Evolutionary conservation across 2,329 filamentous ascomycete genomes (phyloP).

Genomic region (Gaeumannomyces sp.): DNA sequence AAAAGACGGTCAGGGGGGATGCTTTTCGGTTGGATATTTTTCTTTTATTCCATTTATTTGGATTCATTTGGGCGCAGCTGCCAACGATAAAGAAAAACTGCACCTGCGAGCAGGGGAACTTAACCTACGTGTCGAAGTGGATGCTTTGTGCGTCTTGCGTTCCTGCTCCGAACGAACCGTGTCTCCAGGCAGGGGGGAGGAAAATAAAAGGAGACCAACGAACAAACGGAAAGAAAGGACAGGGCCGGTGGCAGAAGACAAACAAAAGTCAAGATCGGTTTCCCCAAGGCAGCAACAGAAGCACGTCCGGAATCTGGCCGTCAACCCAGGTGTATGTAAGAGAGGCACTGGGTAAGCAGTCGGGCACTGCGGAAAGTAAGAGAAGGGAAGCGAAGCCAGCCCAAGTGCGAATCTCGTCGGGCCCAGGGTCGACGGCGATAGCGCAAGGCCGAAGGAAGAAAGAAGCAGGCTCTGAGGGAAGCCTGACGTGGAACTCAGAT

Average conservation of each 20-base stretch:
- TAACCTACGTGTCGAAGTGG: not conserved
- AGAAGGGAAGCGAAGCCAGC: not conserved
- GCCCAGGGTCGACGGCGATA: no score
- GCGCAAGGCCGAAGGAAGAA: not conserved
- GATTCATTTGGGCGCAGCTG: not conserved
- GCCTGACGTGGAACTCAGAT: not conserved
- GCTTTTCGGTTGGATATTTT: not conserved
- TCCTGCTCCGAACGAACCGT: not conserved
- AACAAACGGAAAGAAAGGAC: not conserved
- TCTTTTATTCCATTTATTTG: not conserved
- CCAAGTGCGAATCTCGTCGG: not conserved
- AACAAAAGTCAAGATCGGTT: not conserved
- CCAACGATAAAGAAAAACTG: not conserved
- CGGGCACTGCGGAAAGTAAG: not conserved
- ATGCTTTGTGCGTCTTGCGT: not conserved
- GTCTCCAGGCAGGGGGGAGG: not conserved
- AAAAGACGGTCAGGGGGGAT: not conserved
- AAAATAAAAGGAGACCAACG: not conserved
- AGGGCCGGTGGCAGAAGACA: not conserved
- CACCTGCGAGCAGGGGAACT: not conserved
- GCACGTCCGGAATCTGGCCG: not conserved
- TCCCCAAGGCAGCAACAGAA: not conserved
- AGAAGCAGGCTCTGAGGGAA: not conserved
- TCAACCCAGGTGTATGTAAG: not conserved
- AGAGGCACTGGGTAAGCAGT: not conserved